Percentiles rank a stretch among this genome's conserved stretches.
Evolutionary conservation across 1,284 basidiomycete genomes (phyloP).

Genomic region (Rhizoctonia solani): DNA sequence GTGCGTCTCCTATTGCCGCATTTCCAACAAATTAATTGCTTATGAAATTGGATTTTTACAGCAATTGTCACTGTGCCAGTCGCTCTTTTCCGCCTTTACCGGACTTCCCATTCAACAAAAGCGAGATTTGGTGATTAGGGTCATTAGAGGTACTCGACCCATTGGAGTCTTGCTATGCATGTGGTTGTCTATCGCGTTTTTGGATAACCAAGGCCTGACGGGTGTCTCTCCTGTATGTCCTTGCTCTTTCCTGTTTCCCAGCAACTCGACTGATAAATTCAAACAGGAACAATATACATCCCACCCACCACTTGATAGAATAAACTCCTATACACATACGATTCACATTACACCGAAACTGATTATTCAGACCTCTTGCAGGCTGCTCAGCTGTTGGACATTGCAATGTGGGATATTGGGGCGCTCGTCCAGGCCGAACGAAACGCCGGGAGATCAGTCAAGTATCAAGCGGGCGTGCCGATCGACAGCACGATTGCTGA

Average conservation of each 20-base stretch:
- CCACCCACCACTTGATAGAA: neutral
- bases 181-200: constrained; percentile 17
- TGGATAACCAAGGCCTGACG: neutral
- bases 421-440: constrained; percentile 21
- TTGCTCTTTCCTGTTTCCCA: neutral
- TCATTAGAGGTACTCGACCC: constrained; percentile 11
- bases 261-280: neutral
- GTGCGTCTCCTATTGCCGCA: neutral
- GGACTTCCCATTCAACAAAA: constrained; percentile 17
- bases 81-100: neutral
- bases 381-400: constrained; percentile 7
- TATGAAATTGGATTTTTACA: neutral
- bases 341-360: constrained; percentile 10
- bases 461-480: constrained; percentile 16
- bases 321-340: neutral
- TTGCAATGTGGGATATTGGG: constrained; percentile 16
- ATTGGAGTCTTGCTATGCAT: neutral
- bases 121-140: constrained; percentile 3
- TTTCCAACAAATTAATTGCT: neutral
- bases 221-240: neutral
- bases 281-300: neutral
- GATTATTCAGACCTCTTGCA: constrained; percentile 8
- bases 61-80: constrained; percentile 2
- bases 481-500: constrained; percentile 4
- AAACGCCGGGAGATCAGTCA: neutral